Evolutionary conservation across 352 stramenopile species (phyloP), one percentile per base, ranked within the genome.

Genomic region (Phytophthora crassamura): DNA sequence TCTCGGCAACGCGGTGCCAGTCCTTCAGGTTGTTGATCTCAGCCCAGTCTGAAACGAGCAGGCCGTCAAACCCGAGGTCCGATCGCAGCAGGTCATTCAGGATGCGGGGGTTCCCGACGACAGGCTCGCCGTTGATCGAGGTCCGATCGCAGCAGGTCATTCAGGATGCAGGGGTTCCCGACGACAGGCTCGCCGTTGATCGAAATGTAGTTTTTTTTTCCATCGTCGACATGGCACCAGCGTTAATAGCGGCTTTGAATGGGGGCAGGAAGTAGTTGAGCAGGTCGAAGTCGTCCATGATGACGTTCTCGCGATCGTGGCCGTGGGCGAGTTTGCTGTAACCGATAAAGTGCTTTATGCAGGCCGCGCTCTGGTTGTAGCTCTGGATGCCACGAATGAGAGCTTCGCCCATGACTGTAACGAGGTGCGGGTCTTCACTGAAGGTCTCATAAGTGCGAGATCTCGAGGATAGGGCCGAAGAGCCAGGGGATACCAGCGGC

Each of bases 401-500:
- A 1, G 77, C 74, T n/a, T 75, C 65, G 0, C 74, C 89, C 77
- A 98, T 86, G n/a, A 84, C 66, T 0, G 85, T 78, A 1, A 86
- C 89, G 14, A 97, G 36, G 33, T 88, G 67, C 5, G 89, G 87
- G 58, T 98, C 91, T 76, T 98, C 89, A 12, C 93, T 89, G 77
- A 98, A 98, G n/a, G 91, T 98, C 72, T 98, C 94, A 55, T 91
- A 97, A 0, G 92, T 89, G 10, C 93, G 76, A 76, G 42, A 98
- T 71, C 22, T 91, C 84, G 0, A 90, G 74, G 14, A 97, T 88
- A 0, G 93, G 93, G 16, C 74, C 78, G 70, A 98, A 98, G 2
- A 98, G 52, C 91, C 89, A 98, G 4, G 77, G 77, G 20, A 97
- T 91, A 1, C 89, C 90, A 2, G 85, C 90, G 10, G 87, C 88